Base-by-base conservation (phyloP, 805 yeast genomes). In the Saccharomycopsis fibuligera region DNA sequence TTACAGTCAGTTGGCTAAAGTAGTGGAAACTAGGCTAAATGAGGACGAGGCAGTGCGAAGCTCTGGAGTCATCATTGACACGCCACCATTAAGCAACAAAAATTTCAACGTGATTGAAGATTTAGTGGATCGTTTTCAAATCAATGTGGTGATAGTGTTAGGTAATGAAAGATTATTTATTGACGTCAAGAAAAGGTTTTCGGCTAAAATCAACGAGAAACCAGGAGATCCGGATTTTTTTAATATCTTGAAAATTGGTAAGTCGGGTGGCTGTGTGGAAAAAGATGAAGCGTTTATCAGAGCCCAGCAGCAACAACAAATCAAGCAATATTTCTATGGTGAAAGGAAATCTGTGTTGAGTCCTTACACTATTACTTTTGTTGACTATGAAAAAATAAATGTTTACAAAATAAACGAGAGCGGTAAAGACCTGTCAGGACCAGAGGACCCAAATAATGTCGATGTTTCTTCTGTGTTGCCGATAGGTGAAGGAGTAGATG, bases 301-400 rank as follows among this genome's bases (percentile, higher is more conserved):
- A 59, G 77, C 81, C 33, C 47, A 75, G 21, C 98, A 91, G 62
- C 87, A 89, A 58, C 73, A 78, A 37, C 70, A 83, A 4, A 88
- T 91, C 47, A 79, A 80, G 60, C 95, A 90, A 60, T 93, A 93
- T 63, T 93, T 93, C 59, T 88, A 93, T 60, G 99, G 99, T 2
- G 75, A 76, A 4, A 65, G 73, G 17, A 73, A 73, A 40, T 74
- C 78, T 3, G 77, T 81, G 4, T 70, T 93, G 46, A 83, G 95
- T 17, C 98, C 99, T 2, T 90, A 81, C 63, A 85, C 95, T 4
- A 77, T 88, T 1, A 87, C 89, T 21, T 29, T 40, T 19, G 79
- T 81, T 2, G 87, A 80, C 58, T 69, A 75, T 49, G 71, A 74
- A 14, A 83, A 79, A 48, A 66, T 86, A 8, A 67, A 73, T 1